These are phyloP conservation scores for Artemisia argyi DNA, from an alignment of 129 eudicot genomes.

Conservation along the genomic window DNA sequence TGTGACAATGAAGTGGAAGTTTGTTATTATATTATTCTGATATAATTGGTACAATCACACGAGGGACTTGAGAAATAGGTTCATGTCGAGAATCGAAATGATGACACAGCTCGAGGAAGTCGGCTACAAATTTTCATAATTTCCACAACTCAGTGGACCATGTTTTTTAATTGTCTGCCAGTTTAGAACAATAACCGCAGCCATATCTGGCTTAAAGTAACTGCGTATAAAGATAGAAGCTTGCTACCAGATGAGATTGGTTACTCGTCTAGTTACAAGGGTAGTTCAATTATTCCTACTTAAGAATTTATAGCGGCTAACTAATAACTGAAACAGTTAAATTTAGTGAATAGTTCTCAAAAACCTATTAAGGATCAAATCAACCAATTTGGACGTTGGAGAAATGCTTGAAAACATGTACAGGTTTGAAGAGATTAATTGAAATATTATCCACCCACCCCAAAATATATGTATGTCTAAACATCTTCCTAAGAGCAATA, in stretches of 20 bases:
- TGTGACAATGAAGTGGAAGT: background rate
- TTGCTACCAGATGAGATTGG: background rate
- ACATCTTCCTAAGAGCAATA: background rate
- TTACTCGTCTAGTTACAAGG: conserved; percentile 18
- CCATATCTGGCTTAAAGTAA: background rate
- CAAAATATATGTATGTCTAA: no score
- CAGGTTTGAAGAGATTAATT: background rate
- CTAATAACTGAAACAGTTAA: background rate
- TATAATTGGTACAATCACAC: conserved; percentile 5
- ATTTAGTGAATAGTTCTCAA: conserved; percentile 8
- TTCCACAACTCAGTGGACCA: conserved; percentile 4
- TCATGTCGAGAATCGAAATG: conserved; percentile 5
- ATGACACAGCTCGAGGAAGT: conserved; percentile 5
- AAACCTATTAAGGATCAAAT: conserved; percentile 20
- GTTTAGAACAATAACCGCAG: background rate
- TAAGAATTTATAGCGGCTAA: background rate
- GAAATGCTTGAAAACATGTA: conserved; percentile 11
- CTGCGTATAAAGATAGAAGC: background rate
- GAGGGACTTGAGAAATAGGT: background rate
- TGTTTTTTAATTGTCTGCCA: conserved; percentile 5
- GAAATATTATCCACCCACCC: no score
- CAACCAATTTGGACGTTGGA: conserved; percentile 13
- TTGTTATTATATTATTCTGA: background rate
- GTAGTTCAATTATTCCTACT: conserved; percentile 5
- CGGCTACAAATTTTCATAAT: background rate